A percentile compares a stretch with the other conserved stretches of the same genome.
phyloP scores from a whole-genome alignment of 2,329 filamentous ascomycete genomes.

The Alternaria postmessia region DNA sequence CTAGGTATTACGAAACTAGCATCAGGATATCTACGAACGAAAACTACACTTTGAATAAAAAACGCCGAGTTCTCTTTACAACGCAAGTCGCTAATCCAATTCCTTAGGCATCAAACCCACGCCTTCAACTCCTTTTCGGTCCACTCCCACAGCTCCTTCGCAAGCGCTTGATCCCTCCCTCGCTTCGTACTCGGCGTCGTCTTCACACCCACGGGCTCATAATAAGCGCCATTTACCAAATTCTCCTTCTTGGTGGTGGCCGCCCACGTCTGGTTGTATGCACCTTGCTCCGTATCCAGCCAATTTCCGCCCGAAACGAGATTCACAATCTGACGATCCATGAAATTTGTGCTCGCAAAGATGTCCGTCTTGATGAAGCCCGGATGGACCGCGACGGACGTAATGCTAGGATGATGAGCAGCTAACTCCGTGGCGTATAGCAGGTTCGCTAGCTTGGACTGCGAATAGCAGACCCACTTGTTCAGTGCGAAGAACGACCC shows the following conservation, averaged over 20 bases:
- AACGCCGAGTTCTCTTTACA: background rate
- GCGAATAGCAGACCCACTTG: slow-evolving; percentile 56
- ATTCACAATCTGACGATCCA: slow-evolving; percentile 15
- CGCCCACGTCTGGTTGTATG: slow-evolving; percentile 55
- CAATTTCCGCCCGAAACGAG: background rate
- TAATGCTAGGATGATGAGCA: slow-evolving; percentile 55
- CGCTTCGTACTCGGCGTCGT: slow-evolving; percentile 29
- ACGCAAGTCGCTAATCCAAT: background rate
- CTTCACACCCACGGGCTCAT: slow-evolving; percentile 44
- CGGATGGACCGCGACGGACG: slow-evolving; percentile 56
- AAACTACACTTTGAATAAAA: background rate
- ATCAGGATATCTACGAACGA: background rate
- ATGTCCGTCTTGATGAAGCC: slow-evolving; percentile 59
- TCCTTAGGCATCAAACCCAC: background rate
- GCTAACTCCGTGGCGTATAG: slow-evolving; percentile 56
- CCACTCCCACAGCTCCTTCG: slow-evolving; percentile 50
- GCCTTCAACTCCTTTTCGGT: slow-evolving; percentile 45
- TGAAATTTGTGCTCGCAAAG: slow-evolving; percentile 39
- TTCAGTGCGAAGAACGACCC: slow-evolving; percentile 36
- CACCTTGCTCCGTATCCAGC: slow-evolving; percentile 37
- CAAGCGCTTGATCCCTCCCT: slow-evolving; percentile 36
- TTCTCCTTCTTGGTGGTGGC: slow-evolving; percentile 43
- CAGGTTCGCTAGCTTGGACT: slow-evolving; percentile 61
- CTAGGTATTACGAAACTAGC: background rate
- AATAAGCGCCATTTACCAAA: slow-evolving; percentile 54